Conservation (phyloP, 163 green algal species). For the Chlorella variabilis region DNA sequence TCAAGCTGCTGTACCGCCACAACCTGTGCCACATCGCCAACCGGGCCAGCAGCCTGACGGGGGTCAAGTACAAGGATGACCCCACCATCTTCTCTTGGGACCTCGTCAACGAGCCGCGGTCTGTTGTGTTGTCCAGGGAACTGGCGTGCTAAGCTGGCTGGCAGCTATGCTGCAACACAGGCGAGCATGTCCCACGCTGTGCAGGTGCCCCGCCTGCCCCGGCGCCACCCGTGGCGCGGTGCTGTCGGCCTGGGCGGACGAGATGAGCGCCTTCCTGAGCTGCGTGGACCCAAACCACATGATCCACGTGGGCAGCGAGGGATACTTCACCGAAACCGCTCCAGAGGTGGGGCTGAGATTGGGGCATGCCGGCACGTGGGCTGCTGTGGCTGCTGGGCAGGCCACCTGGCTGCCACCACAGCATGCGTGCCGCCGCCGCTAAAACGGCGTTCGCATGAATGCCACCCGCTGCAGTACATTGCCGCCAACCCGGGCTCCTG, state of each 20-base stretch:
- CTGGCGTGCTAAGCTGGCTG: not conserved
- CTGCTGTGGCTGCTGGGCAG: too few relatives aligned
- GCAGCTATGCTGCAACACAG: not conserved
- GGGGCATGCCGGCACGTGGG: too few relatives aligned
- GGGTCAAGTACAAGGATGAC: conserved; percentile 55
- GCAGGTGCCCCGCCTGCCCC: conserved; percentile 30
- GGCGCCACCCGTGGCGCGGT: not conserved
- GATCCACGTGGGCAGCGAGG: conserved; percentile 59
- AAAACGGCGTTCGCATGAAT: too few relatives aligned
- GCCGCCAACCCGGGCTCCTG: conserved; percentile 6
- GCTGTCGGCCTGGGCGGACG: conserved; percentile 45
- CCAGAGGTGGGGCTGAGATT: conserved; percentile 1
- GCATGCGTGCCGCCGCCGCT: too few relatives aligned
- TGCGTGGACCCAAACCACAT: conserved; percentile 58
- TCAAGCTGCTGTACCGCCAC: conserved; percentile 46
- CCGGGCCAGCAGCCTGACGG: conserved; percentile 55
- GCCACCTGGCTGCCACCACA: too few relatives aligned
- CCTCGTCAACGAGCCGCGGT: conserved; percentile 65
- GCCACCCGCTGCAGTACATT: not conserved
- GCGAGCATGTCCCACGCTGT: too few relatives aligned
- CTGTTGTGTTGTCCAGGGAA: not conserved
- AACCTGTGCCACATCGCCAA: conserved; percentile 47
- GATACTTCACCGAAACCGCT: conserved; percentile 44
- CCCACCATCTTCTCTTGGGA: conserved; percentile 63
- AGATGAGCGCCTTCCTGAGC: conserved; percentile 59